These are phyloP conservation scores for Rhodosporidiobolus odoratus DNA, from an alignment of 768 basidiomycete species.

Conservation along the genomic window DNA sequence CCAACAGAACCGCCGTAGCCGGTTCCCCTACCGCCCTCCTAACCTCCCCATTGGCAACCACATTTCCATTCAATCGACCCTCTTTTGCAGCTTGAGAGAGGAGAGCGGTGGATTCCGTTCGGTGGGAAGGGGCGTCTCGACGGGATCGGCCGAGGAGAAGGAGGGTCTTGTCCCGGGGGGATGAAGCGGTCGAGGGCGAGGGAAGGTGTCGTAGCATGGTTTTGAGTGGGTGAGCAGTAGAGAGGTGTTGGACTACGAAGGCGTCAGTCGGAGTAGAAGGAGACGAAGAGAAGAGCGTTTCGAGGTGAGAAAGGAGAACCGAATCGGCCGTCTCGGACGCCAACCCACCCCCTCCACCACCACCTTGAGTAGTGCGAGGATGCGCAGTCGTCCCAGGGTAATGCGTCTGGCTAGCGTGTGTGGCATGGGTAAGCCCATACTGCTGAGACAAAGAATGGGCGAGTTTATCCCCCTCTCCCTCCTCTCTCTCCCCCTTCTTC, in stretches of 20 bases:
- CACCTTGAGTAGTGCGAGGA: background rate
- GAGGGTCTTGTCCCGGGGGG: conserved; percentile 48
- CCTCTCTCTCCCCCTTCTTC: conserved; percentile 46
- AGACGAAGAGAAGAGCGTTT: background rate
- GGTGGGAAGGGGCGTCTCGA: conserved; percentile 51
- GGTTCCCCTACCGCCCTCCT: conserved; percentile 81
- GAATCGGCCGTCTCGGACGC: conserved; percentile 78
- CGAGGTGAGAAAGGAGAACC: conserved; percentile 45
- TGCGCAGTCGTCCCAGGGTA: conserved; percentile 56
- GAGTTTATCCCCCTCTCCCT: background rate
- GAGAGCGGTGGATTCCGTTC: conserved; percentile 60
- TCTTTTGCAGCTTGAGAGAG: conserved; percentile 55
- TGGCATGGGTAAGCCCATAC: background rate
- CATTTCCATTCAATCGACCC: background rate
- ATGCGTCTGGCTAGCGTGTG: conserved; percentile 57
- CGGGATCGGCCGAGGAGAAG: conserved; percentile 76
- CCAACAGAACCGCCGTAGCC: conserved; percentile 66
- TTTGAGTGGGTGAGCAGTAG: conserved; percentile 44
- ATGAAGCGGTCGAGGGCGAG: conserved; percentile 53
- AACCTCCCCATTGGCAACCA: conserved; percentile 52
- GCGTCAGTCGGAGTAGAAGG: too few species aligned
- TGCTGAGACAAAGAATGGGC: too few species aligned
- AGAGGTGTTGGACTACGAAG: too few species aligned
- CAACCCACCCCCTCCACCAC: conserved; percentile 44
- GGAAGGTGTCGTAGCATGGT: conserved; percentile 58